Base-by-base conservation (phyloP, 2,329 filamentous ascomycete species). In the Diplodia scrobiculata region DNA sequence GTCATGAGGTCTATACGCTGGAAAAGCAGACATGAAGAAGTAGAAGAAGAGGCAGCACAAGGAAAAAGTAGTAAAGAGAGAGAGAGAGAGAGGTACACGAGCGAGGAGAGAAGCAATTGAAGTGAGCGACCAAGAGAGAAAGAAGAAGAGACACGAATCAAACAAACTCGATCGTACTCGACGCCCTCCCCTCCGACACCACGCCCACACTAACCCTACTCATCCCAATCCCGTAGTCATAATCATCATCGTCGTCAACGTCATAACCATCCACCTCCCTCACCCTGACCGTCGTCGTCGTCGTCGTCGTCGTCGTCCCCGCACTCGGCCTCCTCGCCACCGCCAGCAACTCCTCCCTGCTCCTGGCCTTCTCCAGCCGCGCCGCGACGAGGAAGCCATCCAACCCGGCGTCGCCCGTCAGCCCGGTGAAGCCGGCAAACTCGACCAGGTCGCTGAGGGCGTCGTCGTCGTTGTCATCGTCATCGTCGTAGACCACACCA, bases 361-460 rank as follows among this genome's bases (percentile, higher is more conserved):
- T n/a, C 53, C n/a, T 6, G 5, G 19, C 34, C 27, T 19, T 29
- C 19, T 36, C 34, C 53, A 13, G 3, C 58, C 13, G 3, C 53
- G 36, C 19, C 45, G 25, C 58, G 41, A 48, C 4, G n/a, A 62
- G 10, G 11, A 29, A 32, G 5, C 17, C 41, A 13, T 50, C 58
- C 17, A 48, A 4, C 0, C 48, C n/a, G 25, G 41, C 19, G 10
- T 62, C 41, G 5, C 58, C 58, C n/a, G 58, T 50, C 58, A 62
- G 27, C 34, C 58, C 58, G 9, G 41, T 36, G 14, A 48, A 50
- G 25, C 41, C 41, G 1, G 58, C 58, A 29, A 62, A 62, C 58
- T 62, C 58, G 17, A 25, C 58, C 17, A 62, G 9, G 11, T 62
- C 53, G 13, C 41, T 50, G 11, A 58, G 19, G 10, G 32, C 45